These are phyloP conservation scores for Termitomyces sp. DNA, from an alignment of 768 basidiomycete genomes.

Conservation along the genomic window DNA sequence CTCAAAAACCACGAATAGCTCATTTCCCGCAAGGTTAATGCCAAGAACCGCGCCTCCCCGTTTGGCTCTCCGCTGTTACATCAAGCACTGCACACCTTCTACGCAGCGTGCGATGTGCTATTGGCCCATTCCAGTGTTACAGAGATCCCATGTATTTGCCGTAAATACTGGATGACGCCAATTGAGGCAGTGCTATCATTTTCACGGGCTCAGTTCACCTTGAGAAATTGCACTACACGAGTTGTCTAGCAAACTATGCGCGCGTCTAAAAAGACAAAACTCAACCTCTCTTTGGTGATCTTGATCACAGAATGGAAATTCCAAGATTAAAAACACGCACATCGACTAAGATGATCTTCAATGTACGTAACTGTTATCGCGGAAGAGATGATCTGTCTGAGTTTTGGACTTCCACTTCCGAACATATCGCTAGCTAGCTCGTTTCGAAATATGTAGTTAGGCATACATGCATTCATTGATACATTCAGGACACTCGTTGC, in stretches of 20 bases:
- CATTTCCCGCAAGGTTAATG: constrained; percentile 19
- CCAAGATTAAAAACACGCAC: neutral
- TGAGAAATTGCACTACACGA: neutral
- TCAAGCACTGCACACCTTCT: constrained; percentile 1
- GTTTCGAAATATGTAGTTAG: neutral
- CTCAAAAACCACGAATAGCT: constrained; percentile 18
- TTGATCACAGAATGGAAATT: neutral
- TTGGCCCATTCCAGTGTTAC: constrained; percentile 10
- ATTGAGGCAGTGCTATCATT: neutral
- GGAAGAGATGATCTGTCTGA: neutral
- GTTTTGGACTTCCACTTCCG: neutral
- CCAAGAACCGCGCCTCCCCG: constrained; percentile 1
- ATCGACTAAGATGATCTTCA: neutral
- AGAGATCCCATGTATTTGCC: neutral
- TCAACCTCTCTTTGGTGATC: neutral
- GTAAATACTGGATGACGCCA: neutral
- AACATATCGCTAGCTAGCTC: neutral
- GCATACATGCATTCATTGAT: neutral
- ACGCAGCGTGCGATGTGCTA: constrained; percentile 16
- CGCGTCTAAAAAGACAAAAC: neutral
- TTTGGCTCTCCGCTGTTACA: constrained; percentile 4
- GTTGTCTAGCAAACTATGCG: neutral
- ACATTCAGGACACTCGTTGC: neutral
- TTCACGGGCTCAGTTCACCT: neutral
- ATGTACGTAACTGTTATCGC: neutral